Percentiles rank a stretch among this genome's conserved stretches.
Conservation (phyloP, 495 filamentous ascomycete species). For the Aspergillus biplanus region DNA sequence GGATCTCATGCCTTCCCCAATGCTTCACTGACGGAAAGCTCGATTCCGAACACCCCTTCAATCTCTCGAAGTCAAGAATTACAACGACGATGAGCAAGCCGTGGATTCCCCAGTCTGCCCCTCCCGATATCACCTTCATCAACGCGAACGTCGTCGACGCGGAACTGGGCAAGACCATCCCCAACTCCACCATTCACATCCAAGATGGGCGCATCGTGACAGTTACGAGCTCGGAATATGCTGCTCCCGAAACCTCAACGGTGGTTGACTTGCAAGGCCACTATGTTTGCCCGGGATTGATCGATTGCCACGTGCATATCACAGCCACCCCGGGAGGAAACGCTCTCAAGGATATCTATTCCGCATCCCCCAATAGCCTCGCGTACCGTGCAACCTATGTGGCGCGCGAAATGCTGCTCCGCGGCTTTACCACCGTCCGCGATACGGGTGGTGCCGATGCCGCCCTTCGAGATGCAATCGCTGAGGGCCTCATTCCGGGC, state of each 20-base stretch:
- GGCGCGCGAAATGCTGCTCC: conserved; percentile 47
- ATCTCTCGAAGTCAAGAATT: too few species aligned
- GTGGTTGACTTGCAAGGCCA: conserved; percentile 46
- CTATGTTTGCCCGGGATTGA: conserved; percentile 58
- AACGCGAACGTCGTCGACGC: conserved; percentile 33
- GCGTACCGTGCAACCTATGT: conserved; percentile 24
- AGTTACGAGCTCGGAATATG: background rate
- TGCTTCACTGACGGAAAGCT: too few species aligned
- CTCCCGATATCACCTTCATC: conserved; percentile 24
- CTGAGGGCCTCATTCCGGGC: conserved; percentile 51
- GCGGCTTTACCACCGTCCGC: conserved; percentile 57
- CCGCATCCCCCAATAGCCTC: conserved; percentile 18
- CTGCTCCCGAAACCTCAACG: background rate
- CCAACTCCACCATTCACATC: conserved; percentile 20
- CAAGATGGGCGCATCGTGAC: conserved; percentile 21
- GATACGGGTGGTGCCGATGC: conserved; percentile 56
- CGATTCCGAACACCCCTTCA: too few species aligned
- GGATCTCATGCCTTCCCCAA: too few species aligned
- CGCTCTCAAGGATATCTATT: conserved; percentile 27
- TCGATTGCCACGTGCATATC: conserved; percentile 64
- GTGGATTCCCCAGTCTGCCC: conserved; percentile 26
- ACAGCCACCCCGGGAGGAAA: conserved; percentile 46
- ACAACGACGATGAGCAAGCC: conserved; percentile 17
- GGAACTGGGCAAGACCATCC: conserved; percentile 17
- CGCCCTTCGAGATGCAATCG: conserved; percentile 55